Evolutionary conservation across 129 eudicot species (phyloP).

Genomic region (Chrysanthemum seticuspe): DNA sequence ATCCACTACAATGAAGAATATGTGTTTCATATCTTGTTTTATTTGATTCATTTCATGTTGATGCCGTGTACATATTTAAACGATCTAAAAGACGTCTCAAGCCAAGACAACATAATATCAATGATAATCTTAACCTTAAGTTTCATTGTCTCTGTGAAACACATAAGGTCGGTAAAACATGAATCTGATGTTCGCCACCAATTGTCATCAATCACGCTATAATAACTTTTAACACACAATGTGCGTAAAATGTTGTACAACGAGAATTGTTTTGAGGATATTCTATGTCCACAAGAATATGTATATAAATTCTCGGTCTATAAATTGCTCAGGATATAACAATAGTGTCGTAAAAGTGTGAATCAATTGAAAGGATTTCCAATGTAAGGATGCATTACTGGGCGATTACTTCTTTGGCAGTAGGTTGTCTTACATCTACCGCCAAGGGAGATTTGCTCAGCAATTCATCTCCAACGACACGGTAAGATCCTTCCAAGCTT

Average conservation of each 20-base stretch:
- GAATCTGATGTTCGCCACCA: neutral
- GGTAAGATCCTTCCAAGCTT: too few relatives aligned
- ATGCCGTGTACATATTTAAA: neutral
- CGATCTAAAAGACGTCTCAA: constrained; percentile 2
- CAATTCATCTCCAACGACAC: too few relatives aligned
- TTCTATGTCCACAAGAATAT: too few relatives aligned
- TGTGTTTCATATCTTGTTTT: constrained; percentile 1
- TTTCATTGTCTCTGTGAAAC: constrained; percentile 29
- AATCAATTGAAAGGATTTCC: too few relatives aligned
- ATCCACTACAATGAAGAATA: constrained; percentile 16
- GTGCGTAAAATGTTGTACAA: neutral
- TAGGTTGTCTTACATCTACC: too few relatives aligned
- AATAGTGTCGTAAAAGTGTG: too few relatives aligned
- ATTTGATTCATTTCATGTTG: neutral
- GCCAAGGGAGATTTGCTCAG: too few relatives aligned
- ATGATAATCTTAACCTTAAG: neutral
- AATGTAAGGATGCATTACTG: too few relatives aligned
- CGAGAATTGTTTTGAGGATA: neutral
- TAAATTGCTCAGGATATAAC: too few relatives aligned
- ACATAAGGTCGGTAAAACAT: constrained; percentile 22
- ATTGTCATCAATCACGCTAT: neutral
- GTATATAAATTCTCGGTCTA: too few relatives aligned
- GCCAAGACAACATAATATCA: constrained; percentile 1
- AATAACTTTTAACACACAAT: neutral
- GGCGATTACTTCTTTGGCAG: too few relatives aligned